Evolutionary conservation across 2,329 filamentous ascomycete species (phyloP), one percentile per base, ranked within the genome.

Genomic region (Fusarium sp.): DNA sequence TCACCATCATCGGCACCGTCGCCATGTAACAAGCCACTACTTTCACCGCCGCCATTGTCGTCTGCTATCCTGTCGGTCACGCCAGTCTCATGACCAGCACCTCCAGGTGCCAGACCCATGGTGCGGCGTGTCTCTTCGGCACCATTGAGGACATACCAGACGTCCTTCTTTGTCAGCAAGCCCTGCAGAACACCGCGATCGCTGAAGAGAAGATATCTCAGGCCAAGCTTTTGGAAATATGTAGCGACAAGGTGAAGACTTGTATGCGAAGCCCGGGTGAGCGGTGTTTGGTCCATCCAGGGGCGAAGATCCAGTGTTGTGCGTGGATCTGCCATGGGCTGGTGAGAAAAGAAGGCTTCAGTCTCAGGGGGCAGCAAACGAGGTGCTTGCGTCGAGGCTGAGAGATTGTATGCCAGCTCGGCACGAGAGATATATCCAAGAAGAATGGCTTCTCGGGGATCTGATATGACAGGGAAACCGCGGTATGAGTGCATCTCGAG

Each of bases 201-300:
- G 44, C 90, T 91, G 81, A 98, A 97, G 7, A 98, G 84, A 10
- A 99, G 90, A 83, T 98, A 98, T 57, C 96, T 90, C 70, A 99
- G 84, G 26, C 96, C 96, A 14, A 99, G 89, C 80, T 96, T 96
- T 84, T 98, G 95, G 83, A 99, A 98, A 88, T 99, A 97, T 65
- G 90, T 92, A 31, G 97, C 92, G 7, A 94, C 94, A n/a, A 98
- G 89, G 80, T 95, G 91, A 69, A 99, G 90, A 67, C 88, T 92
- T 22, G 91, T 91, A 72, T 91, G 90, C 28, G 90, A 91, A 47
- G 94, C 93, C 24, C 98, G 87, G 2, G 96, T 98, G 52, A 99
- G 93, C 2, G 96, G 96, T 1, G 96, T 99, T 82, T 98, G 96
- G 82, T 99, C 96, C 95, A 99, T 98, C 96, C 96, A 99, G 6